Evolutionary conservation across 2,329 filamentous ascomycete genomes (phyloP), one percentile per base, ranked within the genome.

Genomic region (Calonectria crousiana): DNA sequence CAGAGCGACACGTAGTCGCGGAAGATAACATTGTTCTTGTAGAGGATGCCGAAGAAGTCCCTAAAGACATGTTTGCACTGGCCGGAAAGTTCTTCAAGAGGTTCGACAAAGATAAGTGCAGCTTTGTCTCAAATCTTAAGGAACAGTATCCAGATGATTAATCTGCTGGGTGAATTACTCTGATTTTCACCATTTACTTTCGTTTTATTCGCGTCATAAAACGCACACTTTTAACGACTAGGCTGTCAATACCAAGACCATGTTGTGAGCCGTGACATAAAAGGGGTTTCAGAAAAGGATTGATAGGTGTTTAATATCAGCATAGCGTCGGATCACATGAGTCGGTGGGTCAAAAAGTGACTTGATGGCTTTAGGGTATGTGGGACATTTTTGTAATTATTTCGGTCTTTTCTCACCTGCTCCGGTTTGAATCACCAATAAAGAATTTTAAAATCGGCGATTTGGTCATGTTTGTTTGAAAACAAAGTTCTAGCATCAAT

Each of bases 121-220:
- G 85, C 5, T 99, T 98, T 85, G 89, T 98, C 38, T 98, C 95
- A 79, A 98, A 98, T 83, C 81, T 90, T 38, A 85, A 86, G 78
- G 95, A 97, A 79, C 92, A 96, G 81, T 98, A 95, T 84, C 96
- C 96, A 0, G 94, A 98, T 81, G 95, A 97, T 84, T 98, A 76
- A 82, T 47, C 18, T 60, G 52, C 32, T n/a, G 34, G 26, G n/a
- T 36, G 2, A 23, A 32, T 18, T 38, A n/a, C 30, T 23, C 36
- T 20, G 32, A 16, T 11, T 60, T 20, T 44, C 51, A n/a, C 23
- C 58, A 26, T 52, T 36, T 32, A 58, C 64, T 52, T 34, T 41
- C 66, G n/a, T 30, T n/a, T 30, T 28, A 60, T 65, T 38, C 47
- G 32, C 56, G 41, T 36, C 41, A 49, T 49, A 23, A 60, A 16